Evolutionary conservation across 106 monocot genomes (phyloP).

Genomic region (Dendrobium catenatum): DNA sequence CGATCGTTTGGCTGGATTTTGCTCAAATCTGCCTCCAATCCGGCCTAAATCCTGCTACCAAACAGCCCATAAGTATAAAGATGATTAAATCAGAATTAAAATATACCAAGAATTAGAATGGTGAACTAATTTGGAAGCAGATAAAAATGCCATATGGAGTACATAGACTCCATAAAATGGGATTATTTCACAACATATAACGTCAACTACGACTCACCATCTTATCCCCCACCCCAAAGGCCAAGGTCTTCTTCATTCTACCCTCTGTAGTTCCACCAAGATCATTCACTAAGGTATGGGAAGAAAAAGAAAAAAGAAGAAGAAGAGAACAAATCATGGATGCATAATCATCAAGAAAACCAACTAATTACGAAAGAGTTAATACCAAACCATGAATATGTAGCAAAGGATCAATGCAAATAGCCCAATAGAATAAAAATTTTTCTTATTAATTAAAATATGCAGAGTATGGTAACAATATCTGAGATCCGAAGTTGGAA

Average conservation of each 20-base stretch:
- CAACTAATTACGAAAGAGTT: neutral
- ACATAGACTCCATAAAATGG: neutral
- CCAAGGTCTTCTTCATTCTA: neutral
- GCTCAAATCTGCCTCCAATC: too few relatives aligned
- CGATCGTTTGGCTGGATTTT: too few relatives aligned
- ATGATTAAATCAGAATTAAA: neutral
- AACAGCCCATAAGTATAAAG: neutral
- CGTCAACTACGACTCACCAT: too few relatives aligned
- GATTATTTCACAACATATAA: too few relatives aligned
- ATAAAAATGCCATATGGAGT: neutral
- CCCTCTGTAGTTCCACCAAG: neutral
- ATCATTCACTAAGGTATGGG: neutral
- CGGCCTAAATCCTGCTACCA: too few relatives aligned
- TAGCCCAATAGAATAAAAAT: neutral
- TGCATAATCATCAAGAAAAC: neutral
- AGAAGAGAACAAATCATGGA: neutral
- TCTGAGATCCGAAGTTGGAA: neutral
- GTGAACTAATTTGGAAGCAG: neutral
- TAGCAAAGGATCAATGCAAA: neutral
- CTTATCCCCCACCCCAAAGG: neutral
- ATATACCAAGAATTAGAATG: neutral
- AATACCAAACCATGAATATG: neutral
- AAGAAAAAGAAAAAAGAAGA: neutral
- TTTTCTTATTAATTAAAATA: neutral
- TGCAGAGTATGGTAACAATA: neutral